These are phyloP conservation scores for Mucor irregularis DNA, from an alignment of 371 early-diverging fungal genomes.

Conservation along the genomic window DNA sequence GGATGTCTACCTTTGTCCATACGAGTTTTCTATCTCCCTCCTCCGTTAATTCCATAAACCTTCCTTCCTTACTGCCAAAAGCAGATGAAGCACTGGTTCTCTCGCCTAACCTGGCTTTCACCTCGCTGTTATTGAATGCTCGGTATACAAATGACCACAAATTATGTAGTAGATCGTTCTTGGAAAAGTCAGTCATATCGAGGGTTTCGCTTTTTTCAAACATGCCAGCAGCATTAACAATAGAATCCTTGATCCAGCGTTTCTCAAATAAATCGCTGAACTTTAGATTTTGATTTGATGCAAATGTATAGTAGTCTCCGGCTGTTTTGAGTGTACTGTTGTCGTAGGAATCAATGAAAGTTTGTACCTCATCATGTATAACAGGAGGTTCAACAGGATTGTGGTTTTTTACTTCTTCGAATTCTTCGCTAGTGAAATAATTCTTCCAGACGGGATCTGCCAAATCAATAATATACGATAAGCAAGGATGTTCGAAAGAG, in stretches of 20 bases:
- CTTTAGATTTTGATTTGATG: conserved; percentile 5
- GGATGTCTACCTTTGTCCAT: conserved; percentile 15
- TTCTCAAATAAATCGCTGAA: conserved; percentile 8
- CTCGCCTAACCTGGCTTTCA: conserved; percentile 13
- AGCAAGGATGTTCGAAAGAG: conserved; percentile 4
- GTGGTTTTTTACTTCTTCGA: conserved; percentile 9
- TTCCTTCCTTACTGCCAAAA: conserved; percentile 12
- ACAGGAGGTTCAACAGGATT: conserved; percentile 8
- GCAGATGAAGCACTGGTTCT: conserved; percentile 7
- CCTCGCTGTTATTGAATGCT: conserved; percentile 2
- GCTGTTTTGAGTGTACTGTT: conserved; percentile 4
- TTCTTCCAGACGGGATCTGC: conserved; percentile 8
- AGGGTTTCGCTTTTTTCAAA: conserved; percentile 6
- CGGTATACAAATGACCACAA: conserved; percentile 12
- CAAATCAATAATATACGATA: conserved; percentile 13
- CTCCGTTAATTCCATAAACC: conserved; percentile 8
- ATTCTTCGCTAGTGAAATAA: conserved; percentile 14
- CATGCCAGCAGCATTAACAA: conserved; percentile 1
- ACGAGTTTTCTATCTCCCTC: conserved; percentile 13
- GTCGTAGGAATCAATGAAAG: conserved; percentile 2
- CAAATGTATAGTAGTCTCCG: conserved; percentile 9
- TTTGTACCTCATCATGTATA: conserved; percentile 9
- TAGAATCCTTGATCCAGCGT: conserved; percentile 1
- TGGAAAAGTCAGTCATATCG: conserved; percentile 8
- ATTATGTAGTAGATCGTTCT: conserved; percentile 11